These are phyloP conservation scores for Phytophthora macrochlamydospora DNA, from an alignment of 352 stramenopile species.

Conservation along the genomic window DNA sequence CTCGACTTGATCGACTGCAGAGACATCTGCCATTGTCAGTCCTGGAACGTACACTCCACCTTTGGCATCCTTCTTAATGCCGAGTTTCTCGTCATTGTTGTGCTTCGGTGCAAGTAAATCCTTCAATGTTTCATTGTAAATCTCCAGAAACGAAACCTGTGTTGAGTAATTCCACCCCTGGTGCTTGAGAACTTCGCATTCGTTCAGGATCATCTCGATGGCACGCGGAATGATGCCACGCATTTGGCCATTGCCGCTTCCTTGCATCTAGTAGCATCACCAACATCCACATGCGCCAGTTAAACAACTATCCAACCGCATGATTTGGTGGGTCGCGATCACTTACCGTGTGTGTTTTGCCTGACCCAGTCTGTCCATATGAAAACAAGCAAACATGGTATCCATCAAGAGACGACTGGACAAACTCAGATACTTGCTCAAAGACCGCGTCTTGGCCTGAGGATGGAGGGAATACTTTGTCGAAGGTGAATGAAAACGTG, in stretches of 20 bases:
- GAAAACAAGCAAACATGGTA: slow-evolving; percentile 97
- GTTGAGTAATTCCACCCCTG: slow-evolving; percentile 96
- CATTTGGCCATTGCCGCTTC: slow-evolving; percentile 94
- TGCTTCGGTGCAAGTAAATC: slow-evolving; percentile 93
- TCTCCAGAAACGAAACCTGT: slow-evolving; percentile 98
- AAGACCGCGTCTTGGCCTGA: slow-evolving; percentile 96
- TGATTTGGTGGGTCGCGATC: not conserved
- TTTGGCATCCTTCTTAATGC: slow-evolving; percentile 78
- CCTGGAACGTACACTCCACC: slow-evolving; percentile 70
- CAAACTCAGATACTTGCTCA: slow-evolving; percentile 96
- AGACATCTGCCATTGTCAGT: slow-evolving; percentile 60
- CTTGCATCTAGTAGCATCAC: slow-evolving; percentile 91
- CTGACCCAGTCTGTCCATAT: slow-evolving; percentile 94
- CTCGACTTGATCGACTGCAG: slow-evolving; percentile 66
- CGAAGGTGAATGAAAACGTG: slow-evolving; percentile 92
- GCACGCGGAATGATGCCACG: slow-evolving; percentile 97
- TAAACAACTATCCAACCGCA: slow-evolving; percentile 3
- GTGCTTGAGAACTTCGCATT: slow-evolving; percentile 56
- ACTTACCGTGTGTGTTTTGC: slow-evolving; percentile 93
- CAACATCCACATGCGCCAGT: slow-evolving; percentile 10
- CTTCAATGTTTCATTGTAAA: slow-evolving; percentile 99
- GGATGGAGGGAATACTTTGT: slow-evolving; percentile 95
- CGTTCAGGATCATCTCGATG: slow-evolving; percentile 95
- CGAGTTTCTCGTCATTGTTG: slow-evolving; percentile 54
- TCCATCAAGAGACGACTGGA: slow-evolving; percentile 97